Percentiles rank a stretch among this genome's conserved stretches.
These are phyloP conservation scores for Delonix regia DNA, from an alignment of 306 rosid species.

Conservation along the genomic window DNA sequence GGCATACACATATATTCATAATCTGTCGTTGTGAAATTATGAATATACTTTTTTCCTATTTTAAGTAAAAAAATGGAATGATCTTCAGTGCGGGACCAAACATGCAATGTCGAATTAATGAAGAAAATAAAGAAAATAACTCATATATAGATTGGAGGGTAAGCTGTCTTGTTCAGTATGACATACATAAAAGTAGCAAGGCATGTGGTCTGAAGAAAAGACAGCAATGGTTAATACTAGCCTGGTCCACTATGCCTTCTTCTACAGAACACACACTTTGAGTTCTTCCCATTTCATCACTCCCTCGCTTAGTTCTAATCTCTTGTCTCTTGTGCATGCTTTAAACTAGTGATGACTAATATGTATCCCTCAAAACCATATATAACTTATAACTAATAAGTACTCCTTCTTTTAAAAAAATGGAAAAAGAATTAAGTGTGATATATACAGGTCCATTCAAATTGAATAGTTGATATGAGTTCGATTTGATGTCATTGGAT, in stretches of 20 bases:
- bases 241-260: constrained; percentile 60
- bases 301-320: neutral
- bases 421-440: too few relatives aligned
- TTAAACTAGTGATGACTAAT: neutral
- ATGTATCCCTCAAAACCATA: too few relatives aligned
- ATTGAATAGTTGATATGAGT: neutral
- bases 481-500: neutral
- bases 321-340: neutral
- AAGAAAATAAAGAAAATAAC: constrained; percentile 27
- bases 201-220: constrained; percentile 66
- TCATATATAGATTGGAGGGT: constrained; percentile 31
- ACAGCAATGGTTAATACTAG: constrained; percentile 53
- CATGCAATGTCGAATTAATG: constrained; percentile 47
- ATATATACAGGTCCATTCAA: too few relatives aligned
- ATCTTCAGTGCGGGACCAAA: constrained; percentile 44
- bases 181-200: constrained; percentile 55
- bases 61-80: neutral
- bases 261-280: constrained; percentile 27
- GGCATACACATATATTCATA: too few relatives aligned
- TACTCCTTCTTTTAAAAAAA: too few relatives aligned
- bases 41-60: neutral
- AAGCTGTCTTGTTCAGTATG: constrained; percentile 56
- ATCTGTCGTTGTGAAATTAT: neutral
- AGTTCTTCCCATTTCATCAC: neutral
- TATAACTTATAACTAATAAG: too few relatives aligned